Base-by-base conservation (phyloP, 2,329 filamentous ascomycete genomes). In the Neophaeococcomyces aloes region DNA sequence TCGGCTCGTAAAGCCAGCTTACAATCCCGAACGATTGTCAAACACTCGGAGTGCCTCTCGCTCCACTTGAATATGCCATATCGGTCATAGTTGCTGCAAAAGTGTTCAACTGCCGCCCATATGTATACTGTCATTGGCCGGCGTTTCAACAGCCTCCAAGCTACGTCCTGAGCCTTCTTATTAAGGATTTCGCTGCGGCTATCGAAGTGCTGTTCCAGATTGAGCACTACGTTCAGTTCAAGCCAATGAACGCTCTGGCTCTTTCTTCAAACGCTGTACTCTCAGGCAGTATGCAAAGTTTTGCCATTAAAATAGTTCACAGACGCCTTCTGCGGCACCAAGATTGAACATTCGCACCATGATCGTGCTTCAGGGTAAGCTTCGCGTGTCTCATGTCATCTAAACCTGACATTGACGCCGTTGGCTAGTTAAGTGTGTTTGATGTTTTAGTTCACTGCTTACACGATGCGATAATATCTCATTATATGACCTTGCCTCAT, bases 361-460 rank as follows among this genome's bases (percentile, higher is more conserved):
- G 39, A 34, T 42, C 39, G 39, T 35, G 39, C 39, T 35, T 42
- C 39, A 35, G 13, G 15, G 31, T 42, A 31, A 15, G 13, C 15
- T 15, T 35, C 39, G 39, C 30, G 19, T 42, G 39, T 29, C 30
- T 35, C 39, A 40, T 29, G 31, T 35, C 27, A 27, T 42, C 21
- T 17, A n/a, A 4, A 15, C 27, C 6, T 29, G 39, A 27, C 29
- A 15, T 42, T 42, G 31, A 27, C 39, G 39, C 39, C 39, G 4
- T 35, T 8, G 31, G 29, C 39, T 42, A 42, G 33, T 34, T 21
- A 42, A 42, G 39, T 30, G 39, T 42, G 39, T 42, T 42, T 42
- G 39, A 27, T 7, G 21, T 34, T 35, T 23, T 34, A 42, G 39
- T 19, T 29, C 18, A 23, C 21, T 42, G 13, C 29, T 42, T 23